Evolutionary conservation across 768 basidiomycete genomes (phyloP).

Genomic region (Boletales sp.): DNA sequence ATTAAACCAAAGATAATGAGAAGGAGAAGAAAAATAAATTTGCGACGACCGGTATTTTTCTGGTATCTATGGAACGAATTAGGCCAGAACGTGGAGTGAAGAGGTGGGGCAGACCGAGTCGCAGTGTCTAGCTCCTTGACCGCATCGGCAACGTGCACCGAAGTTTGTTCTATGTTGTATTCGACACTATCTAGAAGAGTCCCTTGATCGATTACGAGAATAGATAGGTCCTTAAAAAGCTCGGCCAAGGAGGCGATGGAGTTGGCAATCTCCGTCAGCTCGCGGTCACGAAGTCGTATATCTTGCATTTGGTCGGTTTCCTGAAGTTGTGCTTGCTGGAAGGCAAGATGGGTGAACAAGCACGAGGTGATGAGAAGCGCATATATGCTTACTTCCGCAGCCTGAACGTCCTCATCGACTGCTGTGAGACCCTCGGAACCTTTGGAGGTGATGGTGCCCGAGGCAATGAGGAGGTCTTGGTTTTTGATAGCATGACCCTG

Average conservation of each 20-base stretch:
- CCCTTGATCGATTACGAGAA: conserved; percentile 95
- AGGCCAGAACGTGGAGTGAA: neutral
- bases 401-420: conserved; percentile 87
- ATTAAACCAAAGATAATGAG: conserved; percentile 87
- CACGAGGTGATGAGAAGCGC: conserved; percentile 9
- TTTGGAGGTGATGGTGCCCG: conserved; percentile 77
- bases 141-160: conserved; percentile 75
- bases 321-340: conserved; percentile 32
- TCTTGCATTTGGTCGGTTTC: conserved; percentile 39
- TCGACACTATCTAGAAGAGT: conserved; percentile 95
- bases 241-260: conserved; percentile 90
- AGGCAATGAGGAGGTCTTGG: conserved; percentile 88
- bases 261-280: conserved; percentile 86
- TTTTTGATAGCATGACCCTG: conserved; percentile 99
- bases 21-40: conserved; percentile 89
- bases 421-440: conserved; percentile 82
- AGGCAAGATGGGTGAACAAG: conserved; percentile 8
- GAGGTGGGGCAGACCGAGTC: conserved; percentile 54
- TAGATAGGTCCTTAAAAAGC: conserved; percentile 92
- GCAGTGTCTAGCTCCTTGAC: conserved; percentile 82
- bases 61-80: conserved; percentile 64
- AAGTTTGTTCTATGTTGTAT: conserved; percentile 95
- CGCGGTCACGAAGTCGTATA: conserved; percentile 52
- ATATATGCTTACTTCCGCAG: conserved; percentile 65
- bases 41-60: conserved; percentile 86